A percentile compares a stretch with the other conserved stretches of the same genome.
These are phyloP conservation scores for Cucumis cinereus DNA, from an alignment of 306 rosid species.

Conservation along the genomic window DNA sequence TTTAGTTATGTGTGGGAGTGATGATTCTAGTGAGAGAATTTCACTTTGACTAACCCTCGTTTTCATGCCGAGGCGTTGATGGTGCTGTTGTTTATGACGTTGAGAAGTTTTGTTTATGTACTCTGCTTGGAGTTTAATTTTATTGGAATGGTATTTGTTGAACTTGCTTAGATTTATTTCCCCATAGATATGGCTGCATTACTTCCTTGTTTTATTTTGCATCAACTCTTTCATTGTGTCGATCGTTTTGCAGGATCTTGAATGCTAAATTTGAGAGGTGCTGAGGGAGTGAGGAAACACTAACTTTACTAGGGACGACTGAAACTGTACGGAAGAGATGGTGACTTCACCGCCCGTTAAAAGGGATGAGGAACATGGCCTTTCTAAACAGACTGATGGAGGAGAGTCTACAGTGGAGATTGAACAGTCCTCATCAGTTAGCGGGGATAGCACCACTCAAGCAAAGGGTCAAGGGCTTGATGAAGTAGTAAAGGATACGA, in stretches of 20 bases:
- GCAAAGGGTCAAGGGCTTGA: slow-evolving; percentile 4
- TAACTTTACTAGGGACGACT: background rate
- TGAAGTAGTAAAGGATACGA: slow-evolving; percentile 11
- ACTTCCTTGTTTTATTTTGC: background rate
- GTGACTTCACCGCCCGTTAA: slow-evolving; percentile 18
- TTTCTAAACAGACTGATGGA: slow-evolving; percentile 15
- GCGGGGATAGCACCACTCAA: background rate
- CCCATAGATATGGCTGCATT: background rate
- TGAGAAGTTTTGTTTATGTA: background rate
- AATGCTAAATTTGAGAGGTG: background rate
- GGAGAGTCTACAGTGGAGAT: slow-evolving; percentile 20
- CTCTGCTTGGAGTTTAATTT: background rate
- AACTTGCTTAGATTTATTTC: background rate
- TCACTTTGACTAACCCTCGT: background rate
- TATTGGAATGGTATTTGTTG: background rate
- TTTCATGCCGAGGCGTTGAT: background rate
- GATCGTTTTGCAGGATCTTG: slow-evolving; percentile 2
- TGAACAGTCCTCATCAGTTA: background rate
- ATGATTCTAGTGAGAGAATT: background rate
- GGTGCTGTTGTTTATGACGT: background rate
- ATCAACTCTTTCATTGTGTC: background rate
- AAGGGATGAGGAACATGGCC: slow-evolving; percentile 22
- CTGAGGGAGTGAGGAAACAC: background rate
- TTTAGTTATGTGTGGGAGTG: background rate
- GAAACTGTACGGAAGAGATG: slow-evolving; percentile 9